These are phyloP conservation scores for Russula lepida DNA, from an alignment of 768 basidiomycete species.

Conservation along the genomic window DNA sequence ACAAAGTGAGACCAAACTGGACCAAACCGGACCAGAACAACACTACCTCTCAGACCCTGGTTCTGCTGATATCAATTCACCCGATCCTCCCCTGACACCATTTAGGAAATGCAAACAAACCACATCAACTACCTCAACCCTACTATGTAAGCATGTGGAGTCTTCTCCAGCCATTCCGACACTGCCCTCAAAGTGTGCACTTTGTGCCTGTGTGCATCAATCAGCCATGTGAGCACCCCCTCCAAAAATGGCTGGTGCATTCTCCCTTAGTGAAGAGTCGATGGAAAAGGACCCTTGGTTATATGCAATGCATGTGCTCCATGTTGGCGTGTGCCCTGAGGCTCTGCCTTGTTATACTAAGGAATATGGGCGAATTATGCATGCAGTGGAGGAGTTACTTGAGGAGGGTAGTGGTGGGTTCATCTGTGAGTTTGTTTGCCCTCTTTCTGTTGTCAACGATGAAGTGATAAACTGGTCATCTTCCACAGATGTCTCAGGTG, in stretches of 20 bases:
- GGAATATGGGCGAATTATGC: conserved; percentile 70
- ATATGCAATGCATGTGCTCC: conserved; percentile 81
- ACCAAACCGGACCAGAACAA: too few species aligned
- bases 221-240: conserved; percentile 28
- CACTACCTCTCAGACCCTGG: too few species aligned
- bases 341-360: conserved; percentile 81
- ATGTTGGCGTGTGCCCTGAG: conserved; percentile 89
- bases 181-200: conserved; percentile 22
- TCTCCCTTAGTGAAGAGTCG: conserved; percentile 38
- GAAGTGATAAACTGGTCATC: background rate
- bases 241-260: conserved; percentile 30
- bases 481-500: conserved; percentile 85
- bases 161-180: conserved; percentile 29
- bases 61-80: conserved; percentile 17
- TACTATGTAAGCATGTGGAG: conserved; percentile 16
- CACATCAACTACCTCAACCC: conserved; percentile 17
- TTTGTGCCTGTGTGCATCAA: conserved; percentile 15
- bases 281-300: conserved; percentile 65
- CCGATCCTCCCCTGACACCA: conserved; percentile 40
- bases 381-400: conserved; percentile 72
- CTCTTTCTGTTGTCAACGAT: too few species aligned
- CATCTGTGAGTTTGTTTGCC: conserved; percentile 65
- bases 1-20: too few species aligned
- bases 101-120: conserved; percentile 43
- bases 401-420: conserved; percentile 95